Base-by-base conservation (phyloP, 106 monocot genomes). In the Dioscorea zingiberensis region DNA sequence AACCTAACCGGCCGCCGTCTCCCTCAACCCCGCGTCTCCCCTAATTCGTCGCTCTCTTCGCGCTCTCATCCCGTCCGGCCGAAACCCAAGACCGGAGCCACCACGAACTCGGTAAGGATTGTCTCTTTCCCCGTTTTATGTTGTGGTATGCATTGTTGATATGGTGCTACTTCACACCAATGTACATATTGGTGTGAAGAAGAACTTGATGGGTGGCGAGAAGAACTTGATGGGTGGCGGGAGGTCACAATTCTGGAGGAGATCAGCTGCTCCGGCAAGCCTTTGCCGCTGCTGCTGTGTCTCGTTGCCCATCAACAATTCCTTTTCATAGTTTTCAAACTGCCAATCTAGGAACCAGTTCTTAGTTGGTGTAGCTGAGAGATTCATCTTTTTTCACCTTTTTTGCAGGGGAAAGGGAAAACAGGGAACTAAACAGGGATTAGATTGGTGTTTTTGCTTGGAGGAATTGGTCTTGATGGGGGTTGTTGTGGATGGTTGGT, bases 211-310 rank as follows among this genome's bases (percentile, higher is more conserved):
- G 22, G 64, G 0, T 0, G 76, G 80, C 8, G 76, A 65, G 71
- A 81, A 79, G 72, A 79, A 46, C 56, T 77, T 84, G 44, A 83
- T 71, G 3, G 90, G 94, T 32, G 84, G 90, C 6, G 94, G 94
- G 38, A 94, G 89, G 73, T 94, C 94, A 56, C 94, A 90, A 66
- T 94, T 94, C 70, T 82, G 81, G 55, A 94, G 76, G 73, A 94
- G 84, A 58, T 77, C 72, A 11, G 62, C 13, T 56, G 65, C 51
- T 27, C 44, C 28, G 0, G 59, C 24, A 24, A n/a, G 44, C 4
- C 44, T 61, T 7, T 30, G 30, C 30, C 7, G 48, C 74, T n/a
- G n/a, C n/a, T 22, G 25, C 21, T 14, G 25, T 59, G 49, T 7
- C 32, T 28, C 56, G 48, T 29, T 30, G 32, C 71, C 75, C 6